A percentile compares a stretch with the other conserved stretches of the same genome.
phyloP scores from a whole-genome alignment of 768 basidiomycete species.

The Suillus subaureus region DNA sequence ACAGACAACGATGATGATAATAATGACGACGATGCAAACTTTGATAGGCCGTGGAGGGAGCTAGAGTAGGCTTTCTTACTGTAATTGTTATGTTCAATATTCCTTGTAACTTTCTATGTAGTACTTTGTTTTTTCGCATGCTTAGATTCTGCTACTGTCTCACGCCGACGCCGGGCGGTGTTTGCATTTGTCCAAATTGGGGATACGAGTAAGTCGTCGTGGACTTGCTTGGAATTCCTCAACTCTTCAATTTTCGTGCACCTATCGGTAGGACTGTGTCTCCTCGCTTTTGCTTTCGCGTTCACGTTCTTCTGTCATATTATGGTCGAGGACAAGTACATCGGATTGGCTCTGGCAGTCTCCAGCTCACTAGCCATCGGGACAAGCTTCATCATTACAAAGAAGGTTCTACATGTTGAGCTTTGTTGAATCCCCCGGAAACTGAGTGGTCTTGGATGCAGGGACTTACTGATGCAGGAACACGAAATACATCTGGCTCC shows the following conservation, averaged over 20 bases:
- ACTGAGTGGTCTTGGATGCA: slow-evolving; percentile 33
- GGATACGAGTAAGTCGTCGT: not conserved
- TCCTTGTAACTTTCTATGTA: not conserved
- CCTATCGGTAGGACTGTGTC: not conserved
- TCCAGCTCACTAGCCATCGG: slow-evolving; percentile 87
- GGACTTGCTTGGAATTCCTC: not conserved
- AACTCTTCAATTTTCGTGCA: not conserved
- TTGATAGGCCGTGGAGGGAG: slow-evolving; percentile 46
- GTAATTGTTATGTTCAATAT: not conserved
- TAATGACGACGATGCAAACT: slow-evolving; percentile 28
- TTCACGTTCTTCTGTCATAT: slow-evolving; percentile 2
- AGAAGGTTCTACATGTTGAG: slow-evolving; percentile 67
- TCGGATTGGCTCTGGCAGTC: slow-evolving; percentile 88
- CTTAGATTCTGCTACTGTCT: not conserved
- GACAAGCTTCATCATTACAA: slow-evolving; percentile 97
- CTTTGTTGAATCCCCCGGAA: not conserved
- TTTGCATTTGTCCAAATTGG: not conserved
- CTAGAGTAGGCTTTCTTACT: slow-evolving; percentile 30
- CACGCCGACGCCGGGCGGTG: not conserved
- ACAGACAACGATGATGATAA: slow-evolving; percentile 16
- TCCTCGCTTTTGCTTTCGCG: not conserved
- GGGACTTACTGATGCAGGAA: slow-evolving; percentile 89
- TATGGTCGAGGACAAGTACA: slow-evolving; percentile 94
- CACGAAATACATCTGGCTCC: slow-evolving; percentile 59
- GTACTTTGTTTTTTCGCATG: not conserved